Evolutionary conservation across 805 yeast genomes (phyloP), one percentile per base, ranked within the genome.

Genomic region (Wickerhamomyces bovis): DNA sequence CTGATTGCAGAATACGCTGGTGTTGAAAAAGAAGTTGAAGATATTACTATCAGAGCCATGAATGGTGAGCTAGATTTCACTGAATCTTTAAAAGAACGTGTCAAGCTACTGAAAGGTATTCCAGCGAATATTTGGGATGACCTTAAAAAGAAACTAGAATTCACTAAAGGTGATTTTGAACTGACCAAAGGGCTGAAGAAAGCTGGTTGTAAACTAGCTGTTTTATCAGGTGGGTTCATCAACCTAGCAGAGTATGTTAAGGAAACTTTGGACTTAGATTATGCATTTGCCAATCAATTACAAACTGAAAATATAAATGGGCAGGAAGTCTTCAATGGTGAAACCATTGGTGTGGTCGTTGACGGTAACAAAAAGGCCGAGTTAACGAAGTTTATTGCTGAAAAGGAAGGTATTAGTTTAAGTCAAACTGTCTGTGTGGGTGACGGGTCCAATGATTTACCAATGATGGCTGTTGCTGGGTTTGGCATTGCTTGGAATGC

Each of bases 401-500:
- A 63, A 6, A 74, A 72, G 38, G 83, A 81, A 53, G 64, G 64
- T 11, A 69, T 85, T 31, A 77, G 75, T 20, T 67, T 79, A 11
- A 62, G 62, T 39, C 61, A 72, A 4, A 82, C 83, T 1, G 83
- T 86, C 41, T 97, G 97, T 42, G 85, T 92, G 35, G 98, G 98
- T 33, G 98, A 94, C 63, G 99, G 99, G 35, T 97, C 98, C 21
- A 94, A 94, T 60, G 99, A 94, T 67, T 70, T 94, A 60, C 77
- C 78, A 40, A 95, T 95, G 89, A 94, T 94, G 98, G 76, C 71
- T 2, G 78, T 68, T 13, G 97, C 96, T 2, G 98, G 98, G 0
- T 85, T 80, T 62, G 99, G 99, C 19, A 73, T 94, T 45, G 99
- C 99, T 0, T 94, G 97, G 95, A 86, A 89, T 63, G 99, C 98